These are phyloP conservation scores for Ogataea naganishii DNA, from an alignment of 805 yeast species.

Conservation along the genomic window DNA sequence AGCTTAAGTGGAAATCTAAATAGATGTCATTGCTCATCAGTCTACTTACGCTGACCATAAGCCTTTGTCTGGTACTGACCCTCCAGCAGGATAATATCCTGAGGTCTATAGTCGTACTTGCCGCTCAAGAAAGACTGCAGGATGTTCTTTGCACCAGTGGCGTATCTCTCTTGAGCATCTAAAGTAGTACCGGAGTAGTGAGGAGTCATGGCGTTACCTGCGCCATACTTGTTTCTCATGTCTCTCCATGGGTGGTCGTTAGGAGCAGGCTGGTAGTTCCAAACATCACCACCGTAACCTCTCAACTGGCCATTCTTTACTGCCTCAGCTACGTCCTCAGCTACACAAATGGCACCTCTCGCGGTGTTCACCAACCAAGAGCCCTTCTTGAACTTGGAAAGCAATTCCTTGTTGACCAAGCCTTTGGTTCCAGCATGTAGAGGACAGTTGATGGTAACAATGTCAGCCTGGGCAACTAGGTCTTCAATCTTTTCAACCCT, in stretches of 20 bases:
- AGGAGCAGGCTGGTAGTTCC: conserved; percentile 83
- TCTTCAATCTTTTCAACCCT: conserved; percentile 56
- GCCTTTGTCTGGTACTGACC: conserved; percentile 71
- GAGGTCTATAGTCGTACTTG: conserved; percentile 62
- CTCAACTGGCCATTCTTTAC: conserved; percentile 57
- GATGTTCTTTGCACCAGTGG: conserved; percentile 60
- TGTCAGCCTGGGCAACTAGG: conserved; percentile 57
- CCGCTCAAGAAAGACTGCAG: conserved; percentile 54
- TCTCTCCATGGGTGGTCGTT: conserved; percentile 69
- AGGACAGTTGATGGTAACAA: conserved; percentile 73
- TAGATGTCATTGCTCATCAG: too few species aligned
- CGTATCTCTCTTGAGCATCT: conserved; percentile 72
- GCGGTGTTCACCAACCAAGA: conserved; percentile 73
- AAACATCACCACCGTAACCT: conserved; percentile 83
- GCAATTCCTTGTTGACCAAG: conserved; percentile 53
- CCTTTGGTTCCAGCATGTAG: conserved; percentile 64
- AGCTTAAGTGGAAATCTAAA: too few species aligned
- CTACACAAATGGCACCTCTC: conserved; percentile 71
- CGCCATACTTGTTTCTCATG: conserved; percentile 56
- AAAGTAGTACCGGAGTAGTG: conserved; percentile 74
- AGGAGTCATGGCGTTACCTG: conserved; percentile 82
- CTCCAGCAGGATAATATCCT: conserved; percentile 61
- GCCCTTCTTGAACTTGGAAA: conserved; percentile 65
- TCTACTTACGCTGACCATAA: conserved; percentile 46
- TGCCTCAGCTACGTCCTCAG: conserved; percentile 70